Conservation (phyloP, 352 stramenopile genomes). For the Globisporangium okanoganense region DNA sequence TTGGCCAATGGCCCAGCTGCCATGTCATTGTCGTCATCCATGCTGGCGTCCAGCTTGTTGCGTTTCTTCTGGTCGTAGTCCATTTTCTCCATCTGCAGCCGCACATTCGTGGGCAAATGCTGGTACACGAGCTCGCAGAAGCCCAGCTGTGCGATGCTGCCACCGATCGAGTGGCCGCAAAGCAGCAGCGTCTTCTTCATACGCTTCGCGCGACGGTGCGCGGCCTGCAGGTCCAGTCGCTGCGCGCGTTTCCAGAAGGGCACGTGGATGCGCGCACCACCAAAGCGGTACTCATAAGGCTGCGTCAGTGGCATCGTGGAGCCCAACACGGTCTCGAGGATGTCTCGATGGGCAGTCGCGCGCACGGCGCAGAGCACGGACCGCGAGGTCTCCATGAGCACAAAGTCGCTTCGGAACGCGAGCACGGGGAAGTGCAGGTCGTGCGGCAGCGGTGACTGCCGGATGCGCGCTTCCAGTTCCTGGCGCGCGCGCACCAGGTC, state of each 20-base stretch:
- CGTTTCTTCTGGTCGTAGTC: conserved; percentile 54
- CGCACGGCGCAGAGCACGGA: conserved; percentile 67
- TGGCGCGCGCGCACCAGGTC: conserved; percentile 14
- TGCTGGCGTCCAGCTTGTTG: conserved; percentile 12
- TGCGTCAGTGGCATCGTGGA: conserved; percentile 58
- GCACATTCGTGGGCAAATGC: conserved; percentile 41
- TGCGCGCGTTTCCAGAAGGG: conserved; percentile 74
- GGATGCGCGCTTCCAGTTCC: conserved; percentile 54
- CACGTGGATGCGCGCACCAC: conserved; percentile 65
- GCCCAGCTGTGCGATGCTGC: conserved; percentile 76
- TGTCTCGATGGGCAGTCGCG: conserved; percentile 50
- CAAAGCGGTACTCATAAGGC: conserved; percentile 69
- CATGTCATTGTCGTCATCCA: too few species aligned
- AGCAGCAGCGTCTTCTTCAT: conserved; percentile 65
- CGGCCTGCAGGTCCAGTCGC: conserved; percentile 46
- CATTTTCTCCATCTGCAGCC: conserved; percentile 51
- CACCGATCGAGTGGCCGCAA: conserved; percentile 80
- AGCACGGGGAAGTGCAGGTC: conserved; percentile 51
- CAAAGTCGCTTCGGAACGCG: conserved; percentile 43
- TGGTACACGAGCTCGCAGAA: conserved; percentile 77
- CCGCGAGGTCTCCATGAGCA: conserved; percentile 57
- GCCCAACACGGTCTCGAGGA: conserved; percentile 67
- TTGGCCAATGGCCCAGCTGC: too few species aligned
- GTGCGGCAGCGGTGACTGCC: conserved; percentile 66
- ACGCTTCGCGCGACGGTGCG: conserved; percentile 42